These are phyloP conservation scores for Chlamydomonas eustigma DNA, from an alignment of 139 green algal genomes.

Conservation along the genomic window DNA sequence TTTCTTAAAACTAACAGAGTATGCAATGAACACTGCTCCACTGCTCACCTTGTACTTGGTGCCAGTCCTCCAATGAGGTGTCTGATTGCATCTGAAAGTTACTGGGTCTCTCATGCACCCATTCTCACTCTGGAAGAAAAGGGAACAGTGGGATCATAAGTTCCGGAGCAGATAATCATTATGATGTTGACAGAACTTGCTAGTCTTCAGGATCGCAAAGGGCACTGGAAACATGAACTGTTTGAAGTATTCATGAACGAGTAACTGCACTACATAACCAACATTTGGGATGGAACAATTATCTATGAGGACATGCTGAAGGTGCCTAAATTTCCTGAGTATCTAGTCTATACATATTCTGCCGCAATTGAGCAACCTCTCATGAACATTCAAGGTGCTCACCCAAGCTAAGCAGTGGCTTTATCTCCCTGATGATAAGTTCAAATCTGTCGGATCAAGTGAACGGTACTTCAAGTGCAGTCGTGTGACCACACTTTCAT, in stretches of 20 bases:
- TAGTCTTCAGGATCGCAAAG: too few relatives aligned
- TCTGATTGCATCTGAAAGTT: slow-evolving; percentile 88
- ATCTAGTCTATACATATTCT: slow-evolving; percentile 9
- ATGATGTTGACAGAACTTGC: too few relatives aligned
- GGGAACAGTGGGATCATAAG: too few relatives aligned
- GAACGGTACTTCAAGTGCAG: not conserved
- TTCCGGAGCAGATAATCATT: too few relatives aligned
- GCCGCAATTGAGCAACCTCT: slow-evolving; percentile 28
- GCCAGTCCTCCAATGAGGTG: slow-evolving; percentile 88
- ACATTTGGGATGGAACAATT: too few relatives aligned
- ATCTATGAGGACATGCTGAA: too few relatives aligned
- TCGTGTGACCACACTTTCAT: not conserved
- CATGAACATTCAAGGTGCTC: slow-evolving; percentile 20
- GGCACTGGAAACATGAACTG: not conserved
- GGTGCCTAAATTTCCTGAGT: too few relatives aligned
- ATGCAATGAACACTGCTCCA: too few relatives aligned
- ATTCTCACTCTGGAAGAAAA: slow-evolving; percentile 67
- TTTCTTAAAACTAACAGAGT: too few relatives aligned
- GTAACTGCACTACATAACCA: too few relatives aligned
- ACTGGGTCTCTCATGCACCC: slow-evolving; percentile 92
- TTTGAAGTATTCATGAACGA: too few relatives aligned
- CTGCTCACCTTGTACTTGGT: slow-evolving; percentile 77
- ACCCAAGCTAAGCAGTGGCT: slow-evolving; percentile 24
- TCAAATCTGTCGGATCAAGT: not conserved
- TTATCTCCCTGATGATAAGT: slow-evolving; percentile 13